phyloP scores from a whole-genome alignment of 2,329 filamentous ascomycete species.

The Geosmithia flava region DNA sequence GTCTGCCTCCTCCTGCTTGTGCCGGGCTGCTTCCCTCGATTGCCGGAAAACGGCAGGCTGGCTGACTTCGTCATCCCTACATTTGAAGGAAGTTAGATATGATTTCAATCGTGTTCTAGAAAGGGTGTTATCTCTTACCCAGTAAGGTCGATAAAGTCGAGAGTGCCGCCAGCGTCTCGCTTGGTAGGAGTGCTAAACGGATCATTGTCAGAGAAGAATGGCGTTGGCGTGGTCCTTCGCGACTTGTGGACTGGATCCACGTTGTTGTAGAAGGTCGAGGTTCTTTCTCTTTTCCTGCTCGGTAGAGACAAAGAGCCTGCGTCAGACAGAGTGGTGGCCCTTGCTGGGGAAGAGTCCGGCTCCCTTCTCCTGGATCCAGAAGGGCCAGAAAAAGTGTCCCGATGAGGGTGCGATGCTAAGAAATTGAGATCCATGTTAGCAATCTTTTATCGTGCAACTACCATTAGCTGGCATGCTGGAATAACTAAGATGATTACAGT shows the following conservation, averaged over 20 bases:
- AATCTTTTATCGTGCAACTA: not conserved
- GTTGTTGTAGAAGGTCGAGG: constrained; percentile 7
- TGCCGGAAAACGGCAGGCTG: constrained; percentile 18
- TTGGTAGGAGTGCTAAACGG: not conserved
- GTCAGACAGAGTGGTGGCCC: not conserved
- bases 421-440: not conserved
- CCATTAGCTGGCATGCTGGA: not conserved
- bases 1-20: constrained; percentile 14
- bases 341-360: not conserved
- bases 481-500: not conserved
- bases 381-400: not conserved
- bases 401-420: not conserved
- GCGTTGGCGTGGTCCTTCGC: constrained; percentile 15
- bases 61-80: constrained; percentile 18
- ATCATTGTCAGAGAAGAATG: not conserved
- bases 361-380: not conserved
- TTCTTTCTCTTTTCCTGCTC: constrained; percentile 15
- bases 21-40: constrained; percentile 18
- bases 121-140: constrained; percentile 14
- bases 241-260: constrained; percentile 14
- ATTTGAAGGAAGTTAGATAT: not conserved
- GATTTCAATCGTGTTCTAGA: not conserved
- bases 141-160: constrained; percentile 28
- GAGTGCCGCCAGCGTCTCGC: constrained; percentile 2
- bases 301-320: constrained; percentile 6